A percentile compares a stretch with the other conserved stretches of the same genome.
phyloP scores from a whole-genome alignment of 768 basidiomycete genomes.

The Boletales sp. region DNA sequence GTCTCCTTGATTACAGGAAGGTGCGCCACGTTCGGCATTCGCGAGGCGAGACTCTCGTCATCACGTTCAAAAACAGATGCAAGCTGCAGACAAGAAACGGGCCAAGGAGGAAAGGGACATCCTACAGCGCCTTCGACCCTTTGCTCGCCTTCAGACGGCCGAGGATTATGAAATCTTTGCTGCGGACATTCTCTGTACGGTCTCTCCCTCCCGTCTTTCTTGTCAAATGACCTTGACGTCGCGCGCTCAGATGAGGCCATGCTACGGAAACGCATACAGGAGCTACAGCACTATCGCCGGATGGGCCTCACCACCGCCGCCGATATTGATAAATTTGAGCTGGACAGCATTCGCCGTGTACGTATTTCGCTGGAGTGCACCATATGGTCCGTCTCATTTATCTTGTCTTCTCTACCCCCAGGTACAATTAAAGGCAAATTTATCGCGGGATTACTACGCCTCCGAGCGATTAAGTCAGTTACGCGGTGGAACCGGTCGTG shows the following conservation, averaged over 20 bases:
- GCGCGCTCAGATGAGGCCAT: slow-evolving; percentile 72
- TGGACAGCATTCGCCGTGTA: slow-evolving; percentile 71
- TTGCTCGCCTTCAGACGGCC: slow-evolving; percentile 85
- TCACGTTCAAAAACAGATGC: slow-evolving; percentile 57
- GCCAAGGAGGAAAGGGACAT: slow-evolving; percentile 91
- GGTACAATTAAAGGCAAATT: slow-evolving; percentile 60
- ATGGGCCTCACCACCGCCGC: slow-evolving; percentile 78
- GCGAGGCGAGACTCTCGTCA: background rate
- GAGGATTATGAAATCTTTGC: slow-evolving; percentile 88
- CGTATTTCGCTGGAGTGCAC: slow-evolving; percentile 17
- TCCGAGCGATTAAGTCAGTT: slow-evolving; percentile 50
- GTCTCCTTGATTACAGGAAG: slow-evolving; percentile 92
- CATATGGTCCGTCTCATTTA: background rate
- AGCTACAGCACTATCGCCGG: slow-evolving; percentile 86
- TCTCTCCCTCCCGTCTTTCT: background rate
- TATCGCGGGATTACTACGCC: slow-evolving; percentile 53
- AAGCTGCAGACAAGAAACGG: slow-evolving; percentile 88
- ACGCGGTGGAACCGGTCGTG: slow-evolving; percentile 46
- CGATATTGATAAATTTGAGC: slow-evolving; percentile 91
- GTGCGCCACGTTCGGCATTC: slow-evolving; percentile 39
- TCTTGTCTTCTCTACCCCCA: slow-evolving; percentile 21
- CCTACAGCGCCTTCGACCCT: slow-evolving; percentile 82
- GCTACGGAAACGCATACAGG: slow-evolving; percentile 83
- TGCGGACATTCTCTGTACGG: slow-evolving; percentile 86
- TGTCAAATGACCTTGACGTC: background rate